Base-by-base conservation (phyloP, 2,329 filamentous ascomycete genomes). In the Rhynchosporium graminicola region DNA sequence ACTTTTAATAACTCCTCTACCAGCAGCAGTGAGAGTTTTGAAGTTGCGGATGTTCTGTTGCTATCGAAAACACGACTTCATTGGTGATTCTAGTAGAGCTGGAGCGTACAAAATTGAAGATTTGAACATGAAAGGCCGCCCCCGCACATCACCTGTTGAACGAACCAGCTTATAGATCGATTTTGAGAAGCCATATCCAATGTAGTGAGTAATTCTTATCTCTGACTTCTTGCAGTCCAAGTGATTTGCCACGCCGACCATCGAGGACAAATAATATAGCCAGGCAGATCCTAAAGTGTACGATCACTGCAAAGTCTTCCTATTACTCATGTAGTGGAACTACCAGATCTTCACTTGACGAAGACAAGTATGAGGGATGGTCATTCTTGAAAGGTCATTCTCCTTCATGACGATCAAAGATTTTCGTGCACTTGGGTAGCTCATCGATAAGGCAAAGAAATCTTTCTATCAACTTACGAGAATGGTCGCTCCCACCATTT, bases 401-500 rank as follows among this genome's bases (percentile, higher is more conserved):
- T n/a, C 5, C 6, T 43, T 43, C 13, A 4, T 4, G 13, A 43
- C 20, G 13, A 43, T 6, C 12, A 43, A 43, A 43, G 3, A 6
- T 43, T n/a, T 20, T 20, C 20, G 20, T 20, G 20, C 9, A 3
- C 6, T 43, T 43, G 1, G n/a, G 43, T 20, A 46, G 4, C n/a
- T 51, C 47, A 20, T 10, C 5, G n/a, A 40, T 7, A 8, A 10
- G 4, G 46, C 6, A 51, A 43, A 33, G 45, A 42, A 59, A 63
- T 5, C 20, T 4, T 20, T 15, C 2, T 26, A 20, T 31, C 10
- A 12, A 68, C 61, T 65, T 42, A 70, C 65, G 75, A 88, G 89
- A 62, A 89, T 76, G 0, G 82, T 84, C 1, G 86, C 85, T 5
- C 81, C 85, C 40, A 83, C 63, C 61, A 87, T 76, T 70, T 88